Evolutionary conservation across 306 rosid genomes (phyloP), one percentile per base, ranked within the genome.

Genomic region (Rosa multiflora): DNA sequence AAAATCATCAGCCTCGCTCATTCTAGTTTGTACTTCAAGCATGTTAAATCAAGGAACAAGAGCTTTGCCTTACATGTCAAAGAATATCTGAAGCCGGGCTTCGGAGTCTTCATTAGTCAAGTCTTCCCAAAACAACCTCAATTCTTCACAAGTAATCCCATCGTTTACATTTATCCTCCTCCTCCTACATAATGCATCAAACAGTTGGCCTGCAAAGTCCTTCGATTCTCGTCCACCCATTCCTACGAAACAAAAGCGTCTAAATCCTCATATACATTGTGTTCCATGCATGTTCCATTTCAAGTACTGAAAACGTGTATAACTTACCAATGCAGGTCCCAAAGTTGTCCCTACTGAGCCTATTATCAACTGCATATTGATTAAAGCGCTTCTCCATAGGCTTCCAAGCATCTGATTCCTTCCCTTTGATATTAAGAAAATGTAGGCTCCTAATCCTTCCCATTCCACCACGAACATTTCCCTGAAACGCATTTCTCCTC

Each of bases 51-150:
- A 61, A 43, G 18, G 20, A 52, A 17, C 13, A 8, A 18, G 71
- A 52, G 62, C 23, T 67, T 43, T 73, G 37, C 58, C 68, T 84
- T 88, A 92, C 98, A 94, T 92, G 88, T 92, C 99, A 82, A 94
- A 92, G 91, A 94, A 94, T 80, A 94, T 90, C 78, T 92, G 95
- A 79, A 94, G 92, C 53, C 99, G 85, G 12, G 93, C 77, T 79
- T 92, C 97, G 59, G 89, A 76, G 79, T 94, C 95, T 75, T 87
- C 85, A 73, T 13, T 74, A 23, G 97, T 94, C 85, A 94, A 86
- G 82, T 94, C 99, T 81, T 94, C 95, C 99, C 97, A 92, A 81
- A 92, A 92, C 14, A 84, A 20, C 77, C 63, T 89, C 69, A 83
- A 79, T 74, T 92, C 89, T 72, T 77, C 88, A 62, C 78, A 0